phyloP scores from a whole-genome alignment of 2,329 filamentous ascomycete species.

The Ceratocystis albifundus region DNA sequence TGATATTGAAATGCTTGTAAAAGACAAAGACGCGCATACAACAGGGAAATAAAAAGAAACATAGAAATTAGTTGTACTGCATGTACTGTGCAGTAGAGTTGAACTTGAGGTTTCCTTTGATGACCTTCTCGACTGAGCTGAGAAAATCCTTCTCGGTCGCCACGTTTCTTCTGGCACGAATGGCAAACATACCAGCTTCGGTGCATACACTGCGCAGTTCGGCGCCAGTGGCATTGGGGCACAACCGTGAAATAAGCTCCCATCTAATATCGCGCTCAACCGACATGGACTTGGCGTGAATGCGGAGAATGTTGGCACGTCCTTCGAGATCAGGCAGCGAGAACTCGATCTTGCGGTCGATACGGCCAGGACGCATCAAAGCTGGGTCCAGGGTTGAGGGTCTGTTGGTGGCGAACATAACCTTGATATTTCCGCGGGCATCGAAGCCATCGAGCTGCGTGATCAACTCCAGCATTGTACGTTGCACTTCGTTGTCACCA shows the following conservation, averaged over 20 bases:
- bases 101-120: conserved; percentile 98
- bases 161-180: conserved; percentile 87
- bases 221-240: conserved; percentile 92
- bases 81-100: conserved; percentile 97
- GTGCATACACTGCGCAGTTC: conserved; percentile 94
- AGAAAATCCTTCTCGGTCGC: conserved; percentile 98
- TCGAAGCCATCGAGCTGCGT: conserved; percentile 96
- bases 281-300: conserved; percentile 99
- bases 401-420: conserved; percentile 98
- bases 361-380: conserved; percentile 91
- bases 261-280: conserved; percentile 97
- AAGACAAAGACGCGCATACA: conserved; percentile 1
- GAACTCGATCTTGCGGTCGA: conserved; percentile 98
- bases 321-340: conserved; percentile 93
- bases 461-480: conserved; percentile 96
- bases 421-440: conserved; percentile 94
- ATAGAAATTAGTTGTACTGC: conserved; percentile 76
- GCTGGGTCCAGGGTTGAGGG: conserved; percentile 94
- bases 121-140: conserved; percentile 96
- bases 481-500: conserved; percentile 93
- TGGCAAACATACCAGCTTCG: conserved; percentile 97
- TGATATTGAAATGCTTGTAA: conserved; percentile 12
- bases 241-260: conserved; percentile 94
- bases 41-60: conserved; percentile 12
- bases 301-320: conserved; percentile 91